Conservation (phyloP, 257 asterid species). For the Solanum gracilifrons region DNA sequence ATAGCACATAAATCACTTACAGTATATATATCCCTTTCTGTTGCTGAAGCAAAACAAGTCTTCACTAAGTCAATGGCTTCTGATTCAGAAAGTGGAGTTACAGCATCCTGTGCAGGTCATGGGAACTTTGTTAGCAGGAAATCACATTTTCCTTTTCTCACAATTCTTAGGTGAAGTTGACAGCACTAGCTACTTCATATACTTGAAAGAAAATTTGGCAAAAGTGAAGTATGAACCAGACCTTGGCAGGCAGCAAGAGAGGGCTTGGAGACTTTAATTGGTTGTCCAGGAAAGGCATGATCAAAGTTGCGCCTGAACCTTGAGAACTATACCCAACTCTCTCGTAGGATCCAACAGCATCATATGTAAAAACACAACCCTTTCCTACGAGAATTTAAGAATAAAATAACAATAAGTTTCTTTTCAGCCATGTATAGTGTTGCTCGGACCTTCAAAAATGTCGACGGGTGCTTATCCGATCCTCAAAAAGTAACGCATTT, state of each 20-base stretch:
- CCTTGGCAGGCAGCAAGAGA: slow-evolving; percentile 25
- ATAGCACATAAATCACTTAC: slow-evolving; percentile 13
- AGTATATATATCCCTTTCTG: slow-evolving; percentile 38
- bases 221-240: neutral
- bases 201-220: neutral
- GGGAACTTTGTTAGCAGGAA: neutral
- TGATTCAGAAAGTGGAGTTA: slow-evolving; percentile 36
- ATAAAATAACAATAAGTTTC: neutral
- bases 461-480: neutral
- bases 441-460: neutral
- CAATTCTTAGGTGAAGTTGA: neutral
- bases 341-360: slow-evolving; percentile 93
- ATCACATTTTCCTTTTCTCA: neutral
- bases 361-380: slow-evolving; percentile 95
- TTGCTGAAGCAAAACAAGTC: slow-evolving; percentile 41
- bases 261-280: slow-evolving; percentile 36
- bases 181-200: neutral
- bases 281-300: slow-evolving; percentile 82
- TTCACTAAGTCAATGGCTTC: slow-evolving; percentile 37
- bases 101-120: slow-evolving; percentile 27
- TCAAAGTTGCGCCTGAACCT: slow-evolving; percentile 87
- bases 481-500: neutral
- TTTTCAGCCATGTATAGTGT: neutral
- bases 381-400: slow-evolving; percentile 37
- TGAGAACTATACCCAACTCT: slow-evolving; percentile 96